Base-by-base conservation (phyloP, 192 early-diverging fungal genomes). In the Gigaspora rosea region DNA sequence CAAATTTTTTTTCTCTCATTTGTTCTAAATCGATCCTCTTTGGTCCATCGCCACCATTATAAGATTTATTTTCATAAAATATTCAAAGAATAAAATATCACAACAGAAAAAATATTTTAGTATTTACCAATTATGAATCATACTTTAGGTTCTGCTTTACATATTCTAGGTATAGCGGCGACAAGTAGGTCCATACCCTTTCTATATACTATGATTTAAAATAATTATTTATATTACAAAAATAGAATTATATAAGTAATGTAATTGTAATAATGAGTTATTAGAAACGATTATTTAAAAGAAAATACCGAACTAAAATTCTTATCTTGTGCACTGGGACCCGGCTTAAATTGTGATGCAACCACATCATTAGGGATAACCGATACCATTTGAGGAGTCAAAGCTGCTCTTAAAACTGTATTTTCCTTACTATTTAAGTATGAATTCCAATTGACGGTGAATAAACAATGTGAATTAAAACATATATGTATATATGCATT, bases 311-410 rank as follows among this genome's bases (percentile, higher is more conserved):
- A 84, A 92, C 91, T 94, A 84, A 90, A 92, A 63, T 84, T 86
- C 2, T 92, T 91, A 73, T 95, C 92, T 12, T 90, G 85, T 41
- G 88, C 90, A 4, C 85, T 81, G 0, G 92, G 88, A 78, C 97
- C 92, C 0, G 97, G 97, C 68, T 80, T 80, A 79, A 98, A 98
- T 73, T 96, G 91, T 41, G 92, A 91, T 13, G 93, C 93, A n/a
- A 99, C 94, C 16, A 99, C 92, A 48, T 96, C 97, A 84, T 99
- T 99, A 16, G 97, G 97, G 61, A 99, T 96, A 27, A 97, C 96
- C 5, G 94, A 95, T 6, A 99, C 97, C 73, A 91, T 89, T 71
- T 87, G 83, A 11, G 97, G 97, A 51, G 94, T 92, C 22, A 99
- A 86, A 8, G 93, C 91, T 2, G 95, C 97, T 20, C 97, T 86